A percentile compares a stretch with the other conserved stretches of the same genome.
phyloP scores from a whole-genome alignment of 495 filamentous ascomycete species.

The Beverwykella pulmonaria region DNA sequence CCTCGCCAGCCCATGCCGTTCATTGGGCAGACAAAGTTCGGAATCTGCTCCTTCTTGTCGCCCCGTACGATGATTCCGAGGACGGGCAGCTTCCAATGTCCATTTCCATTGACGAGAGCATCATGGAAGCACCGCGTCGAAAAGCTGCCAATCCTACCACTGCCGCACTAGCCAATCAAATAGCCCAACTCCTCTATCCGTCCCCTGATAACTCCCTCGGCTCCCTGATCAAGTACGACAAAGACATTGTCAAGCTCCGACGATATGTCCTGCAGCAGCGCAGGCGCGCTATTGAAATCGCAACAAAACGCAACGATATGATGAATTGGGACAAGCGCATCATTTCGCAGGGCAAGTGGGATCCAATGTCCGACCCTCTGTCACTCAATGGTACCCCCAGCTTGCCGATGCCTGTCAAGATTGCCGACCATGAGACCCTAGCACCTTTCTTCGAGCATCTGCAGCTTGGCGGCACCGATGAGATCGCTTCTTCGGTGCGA shows the following conservation, averaged over 20 bases:
- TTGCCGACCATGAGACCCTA: slow-evolving; percentile 33
- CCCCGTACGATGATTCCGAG: slow-evolving; percentile 14
- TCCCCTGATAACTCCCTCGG: slow-evolving; percentile 29
- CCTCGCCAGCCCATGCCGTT: slow-evolving; percentile 2
- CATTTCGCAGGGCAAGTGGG: slow-evolving; percentile 39
- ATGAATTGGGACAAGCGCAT: slow-evolving; percentile 33
- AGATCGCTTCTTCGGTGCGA: slow-evolving; percentile 8
- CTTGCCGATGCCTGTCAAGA: slow-evolving; percentile 42
- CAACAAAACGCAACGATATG: slow-evolving; percentile 26
- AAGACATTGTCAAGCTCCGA: slow-evolving; percentile 36
- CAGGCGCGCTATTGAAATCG: slow-evolving; percentile 25
- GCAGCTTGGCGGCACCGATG: slow-evolving; percentile 18
- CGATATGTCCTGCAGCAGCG: slow-evolving; percentile 26
- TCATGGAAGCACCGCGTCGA: slow-evolving; percentile 38
- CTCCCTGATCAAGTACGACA: slow-evolving; percentile 42
- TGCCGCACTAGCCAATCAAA: slow-evolving; percentile 30
- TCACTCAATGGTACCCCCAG: slow-evolving; percentile 32
- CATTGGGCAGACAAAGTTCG: slow-evolving; percentile 28
- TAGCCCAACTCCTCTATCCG: slow-evolving; percentile 35
- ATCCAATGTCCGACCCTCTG: slow-evolving; percentile 30
- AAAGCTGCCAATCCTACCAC: slow-evolving; percentile 28
- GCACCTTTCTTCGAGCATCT: slow-evolving; percentile 42
- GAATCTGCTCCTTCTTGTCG: slow-evolving; percentile 19
- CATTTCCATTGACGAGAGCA: slow-evolving; percentile 28
- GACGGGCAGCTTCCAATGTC: background rate